Evolutionary conservation across 2,329 filamentous ascomycete species (phyloP).

Genomic region (Penicillium sp.): DNA sequence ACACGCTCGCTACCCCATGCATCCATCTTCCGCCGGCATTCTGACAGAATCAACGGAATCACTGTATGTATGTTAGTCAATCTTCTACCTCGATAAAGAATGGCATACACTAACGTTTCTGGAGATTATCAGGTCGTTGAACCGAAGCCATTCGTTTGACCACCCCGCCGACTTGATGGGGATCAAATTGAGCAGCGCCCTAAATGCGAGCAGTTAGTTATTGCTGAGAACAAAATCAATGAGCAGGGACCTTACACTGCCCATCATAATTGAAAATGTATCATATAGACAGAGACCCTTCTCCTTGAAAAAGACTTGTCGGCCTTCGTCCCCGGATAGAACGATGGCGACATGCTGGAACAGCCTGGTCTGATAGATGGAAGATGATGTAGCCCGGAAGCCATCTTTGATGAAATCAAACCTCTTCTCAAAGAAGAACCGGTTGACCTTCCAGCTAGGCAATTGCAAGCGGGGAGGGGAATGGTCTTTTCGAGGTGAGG

Average conservation of each 20-base stretch:
- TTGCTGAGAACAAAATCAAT: too few species aligned
- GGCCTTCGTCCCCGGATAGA: constrained; percentile 8
- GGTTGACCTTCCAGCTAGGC: background rate
- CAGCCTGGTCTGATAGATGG: constrained; percentile 5
- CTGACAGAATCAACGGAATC: constrained; percentile 5
- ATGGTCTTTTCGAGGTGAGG: background rate
- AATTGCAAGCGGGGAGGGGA: background rate
- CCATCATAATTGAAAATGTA: constrained; percentile 2
- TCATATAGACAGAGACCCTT: constrained; percentile 6
- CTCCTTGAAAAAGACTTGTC: constrained; percentile 6
- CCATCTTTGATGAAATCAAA: constrained; percentile 3
- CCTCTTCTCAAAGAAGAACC: background rate
- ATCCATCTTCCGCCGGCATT: constrained; percentile 5
- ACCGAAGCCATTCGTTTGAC: constrained; percentile 3
- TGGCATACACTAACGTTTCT: background rate
- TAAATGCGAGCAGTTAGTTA: background rate
- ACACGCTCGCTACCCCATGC: constrained; percentile 1
- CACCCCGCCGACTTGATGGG: constrained; percentile 3
- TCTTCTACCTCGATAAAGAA: background rate
- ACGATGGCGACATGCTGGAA: background rate
- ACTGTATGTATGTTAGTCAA: constrained; percentile 1
- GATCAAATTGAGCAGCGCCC: constrained; percentile 1
- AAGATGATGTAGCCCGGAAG: constrained; percentile 1
- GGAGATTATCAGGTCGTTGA: constrained; percentile 1
- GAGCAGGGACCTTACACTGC: background rate